Evolutionary conservation across 495 filamentous ascomycete species (phyloP).

Genomic region (Ascodesmis nigricans): DNA sequence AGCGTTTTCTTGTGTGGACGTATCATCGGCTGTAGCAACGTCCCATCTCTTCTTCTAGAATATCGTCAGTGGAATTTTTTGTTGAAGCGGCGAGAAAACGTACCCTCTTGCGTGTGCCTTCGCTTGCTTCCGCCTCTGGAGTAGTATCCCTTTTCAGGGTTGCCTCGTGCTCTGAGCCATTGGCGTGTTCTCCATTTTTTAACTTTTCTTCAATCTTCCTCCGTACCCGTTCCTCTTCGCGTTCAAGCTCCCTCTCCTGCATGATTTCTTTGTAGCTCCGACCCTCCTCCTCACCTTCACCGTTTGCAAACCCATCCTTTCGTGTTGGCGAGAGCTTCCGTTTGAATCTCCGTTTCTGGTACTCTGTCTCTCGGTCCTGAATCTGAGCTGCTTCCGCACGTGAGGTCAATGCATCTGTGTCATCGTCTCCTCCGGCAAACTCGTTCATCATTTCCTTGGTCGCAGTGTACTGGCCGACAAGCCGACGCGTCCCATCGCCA

Average conservation of each 20-base stretch:
- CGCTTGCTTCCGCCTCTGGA: constrained; percentile 28
- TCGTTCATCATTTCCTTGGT: constrained; percentile 80
- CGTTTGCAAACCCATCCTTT: constrained; percentile 64
- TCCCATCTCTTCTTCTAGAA: constrained; percentile 74
- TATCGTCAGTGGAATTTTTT: constrained; percentile 6
- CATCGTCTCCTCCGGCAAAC: constrained; percentile 82
- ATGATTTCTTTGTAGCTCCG: constrained; percentile 78
- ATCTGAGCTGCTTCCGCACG: constrained; percentile 81
- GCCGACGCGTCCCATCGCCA: constrained; percentile 45
- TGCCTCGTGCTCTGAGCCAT: constrained; percentile 35
- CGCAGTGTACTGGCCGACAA: constrained; percentile 95
- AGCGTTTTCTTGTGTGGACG: constrained; percentile 27
- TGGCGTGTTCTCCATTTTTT: constrained; percentile 28
- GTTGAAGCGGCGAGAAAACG: constrained; percentile 1
- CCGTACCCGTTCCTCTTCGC: constrained; percentile 77
- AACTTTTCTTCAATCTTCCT: constrained; percentile 59
- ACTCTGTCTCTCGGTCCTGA: constrained; percentile 81
- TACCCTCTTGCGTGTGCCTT: constrained; percentile 47
- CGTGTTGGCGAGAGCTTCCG: constrained; percentile 71
- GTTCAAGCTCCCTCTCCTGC: constrained; percentile 72
- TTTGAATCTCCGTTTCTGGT: constrained; percentile 84
- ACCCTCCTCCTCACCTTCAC: constrained; percentile 33
- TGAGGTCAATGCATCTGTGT: constrained; percentile 46
- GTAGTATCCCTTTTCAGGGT: constrained; percentile 43
- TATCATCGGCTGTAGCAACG: constrained; percentile 29